phyloP scores from a whole-genome alignment of 768 basidiomycete species.

The Naganishia vaughanmartiniae region DNA sequence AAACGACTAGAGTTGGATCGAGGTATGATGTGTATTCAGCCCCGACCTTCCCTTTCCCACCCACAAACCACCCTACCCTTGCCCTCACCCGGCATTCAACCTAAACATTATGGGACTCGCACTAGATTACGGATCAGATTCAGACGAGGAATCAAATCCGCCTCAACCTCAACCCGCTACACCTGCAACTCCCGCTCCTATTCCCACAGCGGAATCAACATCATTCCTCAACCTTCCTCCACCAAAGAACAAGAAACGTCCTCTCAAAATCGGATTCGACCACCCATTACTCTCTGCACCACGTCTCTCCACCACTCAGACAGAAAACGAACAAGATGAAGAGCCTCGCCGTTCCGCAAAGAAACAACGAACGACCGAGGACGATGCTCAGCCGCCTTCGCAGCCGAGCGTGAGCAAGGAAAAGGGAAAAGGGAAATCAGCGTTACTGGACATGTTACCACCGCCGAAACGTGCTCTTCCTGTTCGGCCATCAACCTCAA shows the following conservation, averaged over 20 bases:
- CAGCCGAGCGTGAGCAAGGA: neutral
- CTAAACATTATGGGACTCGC: constrained; percentile 2
- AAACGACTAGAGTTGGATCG: neutral
- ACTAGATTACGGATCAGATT: constrained; percentile 5
- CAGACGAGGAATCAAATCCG: neutral
- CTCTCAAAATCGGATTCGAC: constrained; percentile 28
- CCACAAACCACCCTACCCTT: too few species aligned
- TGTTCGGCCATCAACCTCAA: neutral
- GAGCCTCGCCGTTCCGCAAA: neutral
- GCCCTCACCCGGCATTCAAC: too few species aligned
- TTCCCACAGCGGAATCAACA: neutral
- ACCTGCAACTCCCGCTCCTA: neutral
- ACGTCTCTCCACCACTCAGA: neutral
- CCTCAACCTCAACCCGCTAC: neutral
- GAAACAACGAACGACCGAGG: neutral
- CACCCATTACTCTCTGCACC: constrained; percentile 23
- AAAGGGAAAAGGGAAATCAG: constrained; percentile 22
- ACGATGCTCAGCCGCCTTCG: neutral
- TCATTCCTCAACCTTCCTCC: constrained; percentile 5
- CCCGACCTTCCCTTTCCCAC: neutral
- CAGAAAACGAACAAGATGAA: neutral
- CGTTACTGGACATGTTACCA: constrained; percentile 47
- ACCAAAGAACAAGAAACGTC: constrained; percentile 15
- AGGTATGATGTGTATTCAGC: constrained; percentile 16
- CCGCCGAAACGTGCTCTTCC: constrained; percentile 40